These are phyloP conservation scores for Quercus gilva DNA, from an alignment of 306 rosid genomes.

Conservation along the genomic window DNA sequence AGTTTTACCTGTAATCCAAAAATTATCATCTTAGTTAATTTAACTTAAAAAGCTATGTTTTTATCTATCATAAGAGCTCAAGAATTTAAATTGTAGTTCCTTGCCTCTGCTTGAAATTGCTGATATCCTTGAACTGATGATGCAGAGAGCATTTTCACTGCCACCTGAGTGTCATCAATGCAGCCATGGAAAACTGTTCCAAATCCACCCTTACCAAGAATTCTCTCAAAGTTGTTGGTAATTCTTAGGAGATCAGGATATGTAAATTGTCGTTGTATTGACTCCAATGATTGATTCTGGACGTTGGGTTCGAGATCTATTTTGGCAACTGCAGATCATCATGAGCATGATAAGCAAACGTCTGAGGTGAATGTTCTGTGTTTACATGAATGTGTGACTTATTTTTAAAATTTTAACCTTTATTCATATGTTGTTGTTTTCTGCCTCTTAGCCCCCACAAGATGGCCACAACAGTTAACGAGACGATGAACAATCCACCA, in stretches of 20 bases:
- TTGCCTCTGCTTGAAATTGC: constrained; percentile 58
- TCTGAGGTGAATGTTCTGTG: too few species aligned
- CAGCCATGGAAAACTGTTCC: constrained; percentile 50
- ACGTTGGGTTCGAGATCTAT: background rate
- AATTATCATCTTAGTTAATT: background rate
- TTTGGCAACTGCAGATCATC: background rate
- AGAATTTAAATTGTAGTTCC: background rate
- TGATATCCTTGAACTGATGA: constrained; percentile 42
- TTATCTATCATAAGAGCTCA: background rate
- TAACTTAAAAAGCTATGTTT: too few species aligned
- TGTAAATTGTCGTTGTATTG: constrained; percentile 31
- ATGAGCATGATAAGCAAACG: too few species aligned
- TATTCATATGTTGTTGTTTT: constrained; percentile 17
- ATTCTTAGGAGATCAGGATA: constrained; percentile 35
- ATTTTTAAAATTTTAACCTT: too few species aligned
- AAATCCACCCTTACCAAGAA: constrained; percentile 52
- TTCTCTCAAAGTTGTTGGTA: constrained; percentile 40
- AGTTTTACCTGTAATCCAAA: constrained; percentile 19
- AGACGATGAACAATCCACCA: constrained; percentile 35
- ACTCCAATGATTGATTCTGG: background rate
- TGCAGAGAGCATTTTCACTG: constrained; percentile 51
- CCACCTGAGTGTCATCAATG: constrained; percentile 42
- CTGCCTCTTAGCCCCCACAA: constrained; percentile 12
- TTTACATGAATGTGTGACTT: too few species aligned
- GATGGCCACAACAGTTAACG: constrained; percentile 19